Conservation (phyloP, 306 rosid genomes). For the Erythrophleum fordii region DNA sequence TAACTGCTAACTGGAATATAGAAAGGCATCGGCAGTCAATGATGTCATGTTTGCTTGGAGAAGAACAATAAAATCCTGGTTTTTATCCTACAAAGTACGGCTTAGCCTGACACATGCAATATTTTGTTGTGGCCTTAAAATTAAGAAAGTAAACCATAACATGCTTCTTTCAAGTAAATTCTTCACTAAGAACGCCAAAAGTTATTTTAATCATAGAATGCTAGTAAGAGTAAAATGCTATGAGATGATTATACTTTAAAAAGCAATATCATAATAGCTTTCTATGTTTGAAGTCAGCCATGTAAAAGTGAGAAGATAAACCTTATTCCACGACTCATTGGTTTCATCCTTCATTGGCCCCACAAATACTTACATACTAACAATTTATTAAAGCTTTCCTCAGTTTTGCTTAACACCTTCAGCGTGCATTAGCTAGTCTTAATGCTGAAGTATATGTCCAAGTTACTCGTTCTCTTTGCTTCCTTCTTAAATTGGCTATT, state of each 20-base stretch:
- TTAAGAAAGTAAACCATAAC: not conserved
- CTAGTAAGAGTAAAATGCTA: not conserved
- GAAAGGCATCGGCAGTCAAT: constrained; percentile 13
- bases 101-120: constrained; percentile 7
- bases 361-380: not conserved
- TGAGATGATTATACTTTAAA: not conserved
- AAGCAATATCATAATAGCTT: not conserved
- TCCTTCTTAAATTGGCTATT: not conserved
- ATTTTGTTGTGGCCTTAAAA: not conserved
- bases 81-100: constrained; percentile 3
- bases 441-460: not conserved
- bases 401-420: constrained; percentile 3
- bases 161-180: constrained; percentile 8
- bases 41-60: not conserved
- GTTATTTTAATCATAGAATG: not conserved
- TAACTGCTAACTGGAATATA: not conserved
- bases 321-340: not conserved
- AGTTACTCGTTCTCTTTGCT: not conserved
- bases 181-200: not conserved
- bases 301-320: constrained; percentile 15
- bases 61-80: constrained; percentile 15
- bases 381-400: not conserved
- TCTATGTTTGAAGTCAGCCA: not conserved
- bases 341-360: not conserved
- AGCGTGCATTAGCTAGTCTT: constrained; percentile 11